Evolutionary conservation across 768 basidiomycete species (phyloP).

Genomic region (Panellus pusillus): DNA sequence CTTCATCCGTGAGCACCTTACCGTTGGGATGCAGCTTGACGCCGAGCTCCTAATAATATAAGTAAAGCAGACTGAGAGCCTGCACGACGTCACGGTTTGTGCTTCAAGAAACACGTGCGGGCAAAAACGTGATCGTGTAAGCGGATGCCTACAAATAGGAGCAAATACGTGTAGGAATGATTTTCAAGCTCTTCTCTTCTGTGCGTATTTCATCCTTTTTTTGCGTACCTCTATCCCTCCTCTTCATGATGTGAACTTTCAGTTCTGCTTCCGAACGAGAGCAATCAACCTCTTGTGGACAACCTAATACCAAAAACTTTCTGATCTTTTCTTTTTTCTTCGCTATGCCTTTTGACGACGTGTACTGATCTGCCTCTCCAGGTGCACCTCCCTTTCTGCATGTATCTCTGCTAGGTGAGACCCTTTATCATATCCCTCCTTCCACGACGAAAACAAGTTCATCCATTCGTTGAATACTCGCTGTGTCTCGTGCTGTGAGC

Average conservation of each 20-base stretch:
- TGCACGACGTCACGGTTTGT: too few relatives aligned
- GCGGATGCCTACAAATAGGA: too few relatives aligned
- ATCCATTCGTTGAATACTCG: slow-evolving; percentile 80
- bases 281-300: slow-evolving; percentile 73
- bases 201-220: neutral
- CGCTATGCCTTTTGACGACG: neutral
- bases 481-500: slow-evolving; percentile 32
- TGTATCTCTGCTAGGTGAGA: neutral
- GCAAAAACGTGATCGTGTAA: too few relatives aligned
- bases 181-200: slow-evolving; percentile 3
- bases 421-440: neutral
- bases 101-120: too few relatives aligned
- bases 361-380: slow-evolving; percentile 25
- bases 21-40: slow-evolving; percentile 77
- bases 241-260: slow-evolving; percentile 48
- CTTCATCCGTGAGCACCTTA: slow-evolving; percentile 83
- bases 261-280: slow-evolving; percentile 87
- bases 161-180: too few relatives aligned
- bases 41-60: slow-evolving; percentile 71
- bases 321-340: slow-evolving; percentile 39
- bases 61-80: too few relatives aligned
- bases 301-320: slow-evolving; percentile 58
- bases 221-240: neutral
- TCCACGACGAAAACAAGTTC: slow-evolving; percentile 73
- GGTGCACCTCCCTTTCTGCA: neutral